phyloP scores from a whole-genome alignment of 2,329 filamentous ascomycete genomes.

The Phialemoniopsis sp. region DNA sequence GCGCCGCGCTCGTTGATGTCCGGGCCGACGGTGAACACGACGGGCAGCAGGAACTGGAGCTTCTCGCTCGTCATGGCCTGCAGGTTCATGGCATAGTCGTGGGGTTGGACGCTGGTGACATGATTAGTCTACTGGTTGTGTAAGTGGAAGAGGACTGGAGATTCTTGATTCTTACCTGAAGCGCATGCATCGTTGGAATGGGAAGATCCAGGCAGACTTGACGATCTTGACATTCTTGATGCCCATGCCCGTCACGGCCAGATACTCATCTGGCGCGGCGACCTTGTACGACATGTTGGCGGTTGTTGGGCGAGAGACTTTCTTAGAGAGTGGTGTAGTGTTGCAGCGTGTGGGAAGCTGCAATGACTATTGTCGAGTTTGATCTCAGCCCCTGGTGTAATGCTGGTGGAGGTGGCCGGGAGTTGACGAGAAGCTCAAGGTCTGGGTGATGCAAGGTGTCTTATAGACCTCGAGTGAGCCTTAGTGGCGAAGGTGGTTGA shows the following conservation, averaged over 20 bases:
- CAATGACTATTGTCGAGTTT: too few species aligned
- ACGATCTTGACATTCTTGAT: constrained; percentile 71
- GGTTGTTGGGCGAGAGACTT: constrained; percentile 17
- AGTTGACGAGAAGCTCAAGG: too few species aligned
- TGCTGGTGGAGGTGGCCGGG: too few species aligned
- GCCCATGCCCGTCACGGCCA: constrained; percentile 79
- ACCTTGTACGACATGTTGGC: constrained; percentile 59
- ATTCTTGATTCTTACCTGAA: constrained; percentile 29
- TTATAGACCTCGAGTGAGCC: too few species aligned
- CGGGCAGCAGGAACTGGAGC: constrained; percentile 74
- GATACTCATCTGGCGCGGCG: constrained; percentile 75
- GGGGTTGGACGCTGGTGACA: constrained; percentile 56
- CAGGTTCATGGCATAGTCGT: constrained; percentile 78
- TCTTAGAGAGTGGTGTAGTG: background rate
- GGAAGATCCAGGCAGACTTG: constrained; percentile 71
- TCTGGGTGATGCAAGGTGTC: too few species aligned
- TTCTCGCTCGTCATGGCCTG: constrained; percentile 91
- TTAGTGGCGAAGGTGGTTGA: too few species aligned
- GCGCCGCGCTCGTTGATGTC: constrained; percentile 60
- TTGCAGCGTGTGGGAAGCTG: background rate
- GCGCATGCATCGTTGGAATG: constrained; percentile 62
- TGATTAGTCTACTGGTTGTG: too few species aligned
- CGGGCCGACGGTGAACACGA: constrained; percentile 83
- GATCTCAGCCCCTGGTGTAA: too few species aligned
- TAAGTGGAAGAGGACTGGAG: too few species aligned